Evolutionary conservation across 768 basidiomycete species (phyloP).

Genomic region (Phanerochaete carnosa): DNA sequence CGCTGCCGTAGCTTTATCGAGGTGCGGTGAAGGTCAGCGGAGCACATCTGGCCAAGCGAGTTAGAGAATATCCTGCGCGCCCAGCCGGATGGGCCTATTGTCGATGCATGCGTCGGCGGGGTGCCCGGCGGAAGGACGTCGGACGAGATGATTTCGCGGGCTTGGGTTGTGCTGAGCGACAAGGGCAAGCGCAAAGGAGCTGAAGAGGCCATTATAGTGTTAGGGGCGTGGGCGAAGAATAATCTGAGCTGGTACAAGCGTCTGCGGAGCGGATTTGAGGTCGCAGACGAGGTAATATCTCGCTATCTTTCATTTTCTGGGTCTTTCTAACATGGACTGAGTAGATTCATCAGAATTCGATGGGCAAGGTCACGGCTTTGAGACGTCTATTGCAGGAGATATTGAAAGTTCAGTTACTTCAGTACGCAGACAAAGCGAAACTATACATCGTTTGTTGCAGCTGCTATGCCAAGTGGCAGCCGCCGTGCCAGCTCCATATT

Average conservation of each 20-base stretch:
- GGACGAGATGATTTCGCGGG: conserved; percentile 73
- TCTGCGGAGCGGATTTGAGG: conserved; percentile 67
- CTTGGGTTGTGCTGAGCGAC: conserved; percentile 70
- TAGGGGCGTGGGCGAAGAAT: conserved; percentile 60
- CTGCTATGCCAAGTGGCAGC: too few species aligned
- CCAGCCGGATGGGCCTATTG: conserved; percentile 58
- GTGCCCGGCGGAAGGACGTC: conserved; percentile 66
- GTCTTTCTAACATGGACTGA: background rate
- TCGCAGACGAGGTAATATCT: conserved; percentile 54
- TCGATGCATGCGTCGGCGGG: conserved; percentile 69
- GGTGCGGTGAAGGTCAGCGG: conserved; percentile 79
- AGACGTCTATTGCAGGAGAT: conserved; percentile 58
- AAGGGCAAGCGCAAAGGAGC: conserved; percentile 49
- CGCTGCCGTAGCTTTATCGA: conserved; percentile 60
- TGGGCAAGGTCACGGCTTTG: conserved; percentile 71
- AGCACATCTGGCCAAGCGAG: conserved; percentile 76
- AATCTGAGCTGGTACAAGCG: conserved; percentile 74
- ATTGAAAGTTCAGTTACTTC: conserved; percentile 23
- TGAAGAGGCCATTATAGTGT: conserved; percentile 35
- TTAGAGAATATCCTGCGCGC: conserved; percentile 65
- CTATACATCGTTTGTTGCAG: background rate
- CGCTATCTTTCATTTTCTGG: background rate
- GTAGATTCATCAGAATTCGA: conserved; percentile 72
- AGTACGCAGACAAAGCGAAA: conserved; percentile 1
- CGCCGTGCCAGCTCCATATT: too few species aligned